Evolutionary conservation across 192 early-diverging fungal species (phyloP).

Genomic region (Hyaloraphidium curvatum): DNA sequence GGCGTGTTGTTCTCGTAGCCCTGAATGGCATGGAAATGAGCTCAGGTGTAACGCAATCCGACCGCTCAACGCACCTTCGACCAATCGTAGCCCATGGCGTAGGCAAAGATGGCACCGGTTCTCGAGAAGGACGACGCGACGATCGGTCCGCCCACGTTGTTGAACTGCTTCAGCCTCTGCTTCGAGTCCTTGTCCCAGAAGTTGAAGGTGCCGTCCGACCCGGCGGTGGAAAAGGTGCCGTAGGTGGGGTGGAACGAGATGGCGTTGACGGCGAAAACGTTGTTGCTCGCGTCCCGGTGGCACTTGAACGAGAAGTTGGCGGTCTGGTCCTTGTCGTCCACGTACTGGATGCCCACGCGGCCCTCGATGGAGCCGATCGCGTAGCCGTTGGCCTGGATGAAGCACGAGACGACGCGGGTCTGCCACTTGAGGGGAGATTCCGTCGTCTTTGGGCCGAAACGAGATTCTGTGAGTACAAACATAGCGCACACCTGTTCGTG

Average conservation of each 20-base stretch:
- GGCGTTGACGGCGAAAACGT: slow-evolving; percentile 32
- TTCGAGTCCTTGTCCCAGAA: slow-evolving; percentile 95
- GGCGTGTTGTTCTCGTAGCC: slow-evolving; percentile 43
- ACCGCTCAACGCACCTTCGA: slow-evolving; percentile 21
- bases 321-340: slow-evolving; percentile 58
- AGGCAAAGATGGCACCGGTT: slow-evolving; percentile 79
- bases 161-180: slow-evolving; percentile 59
- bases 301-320: slow-evolving; percentile 86
- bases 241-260: slow-evolving; percentile 62
- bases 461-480: too few species aligned
- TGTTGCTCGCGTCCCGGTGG: slow-evolving; percentile 53
- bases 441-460: slow-evolving; percentile 5
- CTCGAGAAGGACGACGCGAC: slow-evolving; percentile 54
- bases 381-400: slow-evolving; percentile 56
- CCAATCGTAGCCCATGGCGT: slow-evolving; percentile 79
- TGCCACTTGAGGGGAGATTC: slow-evolving; percentile 52
- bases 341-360: slow-evolving; percentile 76
- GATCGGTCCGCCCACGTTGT: slow-evolving; percentile 43
- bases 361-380: slow-evolving; percentile 90
- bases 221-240: slow-evolving; percentile 76
- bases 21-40: slow-evolving; percentile 14
- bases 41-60: background rate
- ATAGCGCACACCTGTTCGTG: too few species aligned
- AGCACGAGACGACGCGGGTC: slow-evolving; percentile 65
- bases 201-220: slow-evolving; percentile 63